Evolutionary conservation across 345 rosid species (phyloP).

Genomic region (Eucalyptus sideroxylon): DNA sequence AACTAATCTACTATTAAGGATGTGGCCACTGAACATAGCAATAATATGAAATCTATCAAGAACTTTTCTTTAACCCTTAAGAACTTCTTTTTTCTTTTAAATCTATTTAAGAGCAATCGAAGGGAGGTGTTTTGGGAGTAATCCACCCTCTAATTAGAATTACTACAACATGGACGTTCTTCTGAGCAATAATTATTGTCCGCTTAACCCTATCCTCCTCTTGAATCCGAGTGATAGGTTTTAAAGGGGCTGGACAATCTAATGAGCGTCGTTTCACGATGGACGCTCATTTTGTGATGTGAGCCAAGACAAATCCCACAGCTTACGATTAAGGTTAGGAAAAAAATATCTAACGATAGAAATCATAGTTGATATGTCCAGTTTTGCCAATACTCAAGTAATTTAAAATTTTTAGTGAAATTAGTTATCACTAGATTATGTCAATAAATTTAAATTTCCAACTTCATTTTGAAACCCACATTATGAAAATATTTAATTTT

Average conservation of each 20-base stretch:
- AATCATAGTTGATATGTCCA: not conserved
- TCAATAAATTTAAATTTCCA: not conserved
- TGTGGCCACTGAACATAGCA: not conserved
- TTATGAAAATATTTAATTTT: not conserved
- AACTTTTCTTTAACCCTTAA: not conserved
- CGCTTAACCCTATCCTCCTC: not conserved
- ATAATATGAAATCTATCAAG: no score
- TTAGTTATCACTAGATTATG: not conserved
- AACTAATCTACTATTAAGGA: no score
- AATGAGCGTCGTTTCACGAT: not conserved
- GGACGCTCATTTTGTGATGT: not conserved
- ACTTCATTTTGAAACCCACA: not conserved
- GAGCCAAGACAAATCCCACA: not conserved
- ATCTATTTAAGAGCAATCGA: no score
- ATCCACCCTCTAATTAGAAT: no score
- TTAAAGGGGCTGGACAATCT: not conserved
- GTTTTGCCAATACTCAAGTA: not conserved
- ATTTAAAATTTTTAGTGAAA: not conserved
- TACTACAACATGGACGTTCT: not conserved
- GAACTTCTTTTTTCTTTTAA: no score
- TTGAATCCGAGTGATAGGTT: not conserved
- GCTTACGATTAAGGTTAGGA: not conserved
- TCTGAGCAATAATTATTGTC: not conserved
- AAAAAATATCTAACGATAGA: not conserved
- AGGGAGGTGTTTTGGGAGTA: no score